A percentile compares a stretch with the other conserved stretches of the same genome.
These are phyloP conservation scores for Echinosophora koreensis DNA, from an alignment of 306 rosid genomes.

Conservation along the genomic window DNA sequence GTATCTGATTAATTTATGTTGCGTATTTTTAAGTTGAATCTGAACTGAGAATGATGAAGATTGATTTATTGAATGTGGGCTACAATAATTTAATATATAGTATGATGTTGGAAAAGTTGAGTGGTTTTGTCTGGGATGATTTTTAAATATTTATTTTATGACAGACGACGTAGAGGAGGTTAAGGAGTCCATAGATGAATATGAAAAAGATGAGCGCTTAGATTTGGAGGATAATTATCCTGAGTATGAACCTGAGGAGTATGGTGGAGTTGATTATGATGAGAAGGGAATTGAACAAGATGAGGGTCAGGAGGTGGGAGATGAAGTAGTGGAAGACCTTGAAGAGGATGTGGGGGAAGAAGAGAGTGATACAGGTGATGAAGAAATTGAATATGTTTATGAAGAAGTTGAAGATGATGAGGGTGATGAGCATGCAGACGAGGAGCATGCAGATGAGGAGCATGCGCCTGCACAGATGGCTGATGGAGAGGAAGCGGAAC, in stretches of 20 bases:
- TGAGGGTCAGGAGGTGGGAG: conserved; percentile 70
- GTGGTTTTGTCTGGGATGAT: conserved; percentile 54
- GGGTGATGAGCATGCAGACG: conserved; percentile 58
- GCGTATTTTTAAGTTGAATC: neutral
- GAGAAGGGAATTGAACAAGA: conserved; percentile 87
- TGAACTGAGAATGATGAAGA: conserved; percentile 40
- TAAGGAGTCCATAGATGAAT: conserved; percentile 81
- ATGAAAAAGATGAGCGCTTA: conserved; percentile 83
- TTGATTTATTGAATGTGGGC: conserved; percentile 30
- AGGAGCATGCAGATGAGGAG: conserved; percentile 54
- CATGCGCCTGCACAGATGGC: conserved; percentile 56
- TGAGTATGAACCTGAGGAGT: conserved; percentile 84
- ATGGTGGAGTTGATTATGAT: conserved; percentile 83
- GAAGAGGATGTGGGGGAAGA: conserved; percentile 75
- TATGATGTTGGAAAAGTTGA: conserved; percentile 47
- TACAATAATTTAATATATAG: conserved; percentile 27
- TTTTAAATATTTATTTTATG: conserved; percentile 56
- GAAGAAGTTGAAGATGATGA: conserved; percentile 85
- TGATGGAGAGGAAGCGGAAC: conserved; percentile 74
- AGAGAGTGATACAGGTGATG: conserved; percentile 77
- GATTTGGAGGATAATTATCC: conserved; percentile 94
- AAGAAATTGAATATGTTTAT: conserved; percentile 77
- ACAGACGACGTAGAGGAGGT: conserved; percentile 79
- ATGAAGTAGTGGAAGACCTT: conserved; percentile 69
- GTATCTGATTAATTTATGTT: neutral